A percentile compares a stretch with the other conserved stretches of the same genome.
Evolutionary conservation across 495 filamentous ascomycete species (phyloP).

Genomic region (Neurospora sp.): DNA sequence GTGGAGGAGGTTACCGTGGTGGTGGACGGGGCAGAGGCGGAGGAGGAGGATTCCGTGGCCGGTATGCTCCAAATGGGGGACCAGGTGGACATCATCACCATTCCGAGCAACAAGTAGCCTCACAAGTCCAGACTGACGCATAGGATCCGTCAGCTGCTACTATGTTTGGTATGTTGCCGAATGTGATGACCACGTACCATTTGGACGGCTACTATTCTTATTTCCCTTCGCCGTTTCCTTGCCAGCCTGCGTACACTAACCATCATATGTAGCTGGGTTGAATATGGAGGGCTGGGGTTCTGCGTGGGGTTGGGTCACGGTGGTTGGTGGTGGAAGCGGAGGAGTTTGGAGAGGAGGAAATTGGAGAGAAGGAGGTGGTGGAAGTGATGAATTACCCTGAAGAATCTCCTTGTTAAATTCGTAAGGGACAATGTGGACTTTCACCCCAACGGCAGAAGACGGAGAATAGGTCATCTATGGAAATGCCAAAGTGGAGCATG

Average conservation of each 20-base stretch:
- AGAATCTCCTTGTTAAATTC: not conserved
- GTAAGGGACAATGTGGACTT: not conserved
- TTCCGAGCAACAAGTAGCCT: not conserved
- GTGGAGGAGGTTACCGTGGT: not conserved
- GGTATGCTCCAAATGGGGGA: not conserved
- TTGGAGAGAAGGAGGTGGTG: not conserved
- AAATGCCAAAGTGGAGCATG: not conserved
- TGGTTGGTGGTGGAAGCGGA: not conserved
- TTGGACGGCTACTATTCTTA: not conserved
- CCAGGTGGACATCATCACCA: not conserved
- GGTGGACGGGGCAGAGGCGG: not conserved
- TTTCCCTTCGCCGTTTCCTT: not conserved
- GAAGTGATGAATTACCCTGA: not conserved
- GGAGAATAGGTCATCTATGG: not conserved
- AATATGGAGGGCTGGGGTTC: not conserved
- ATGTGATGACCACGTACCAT: not conserved
- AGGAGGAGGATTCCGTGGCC: conserved; percentile 1
- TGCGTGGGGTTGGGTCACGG: not conserved
- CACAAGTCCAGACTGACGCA: conserved; percentile 3
- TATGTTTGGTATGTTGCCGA: conserved; percentile 2
- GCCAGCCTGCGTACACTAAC: not conserved
- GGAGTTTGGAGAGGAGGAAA: not conserved
- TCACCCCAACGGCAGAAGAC: too few species aligned
- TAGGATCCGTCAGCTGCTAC: conserved; percentile 8
- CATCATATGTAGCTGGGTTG: not conserved